A percentile compares a stretch with the other conserved stretches of the same genome.
Conservation (phyloP, 2,329 filamentous ascomycete genomes). For the Microdochium trichocladiopsis region DNA sequence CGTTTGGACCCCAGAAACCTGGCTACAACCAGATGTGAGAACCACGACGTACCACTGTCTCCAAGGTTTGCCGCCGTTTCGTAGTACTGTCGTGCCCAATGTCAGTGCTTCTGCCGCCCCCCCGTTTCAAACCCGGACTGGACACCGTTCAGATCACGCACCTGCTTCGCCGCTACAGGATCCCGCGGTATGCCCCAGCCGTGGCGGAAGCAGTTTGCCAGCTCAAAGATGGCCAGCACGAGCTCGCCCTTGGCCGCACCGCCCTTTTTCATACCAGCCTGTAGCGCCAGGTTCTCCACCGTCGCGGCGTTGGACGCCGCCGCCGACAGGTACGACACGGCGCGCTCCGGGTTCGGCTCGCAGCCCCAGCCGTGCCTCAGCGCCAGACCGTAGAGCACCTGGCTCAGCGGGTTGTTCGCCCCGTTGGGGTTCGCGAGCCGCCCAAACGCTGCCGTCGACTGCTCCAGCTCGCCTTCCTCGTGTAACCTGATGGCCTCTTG, state of each 20-base stretch:
- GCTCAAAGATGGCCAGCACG: constrained; percentile 91
- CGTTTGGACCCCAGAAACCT: neutral
- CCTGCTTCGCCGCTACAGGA: constrained; percentile 72
- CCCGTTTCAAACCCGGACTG: constrained; percentile 90
- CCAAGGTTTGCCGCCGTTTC: constrained; percentile 95
- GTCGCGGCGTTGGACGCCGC: constrained; percentile 86
- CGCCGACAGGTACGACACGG: constrained; percentile 77
- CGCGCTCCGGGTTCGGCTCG: constrained; percentile 60
- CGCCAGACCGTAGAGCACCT: constrained; percentile 92
- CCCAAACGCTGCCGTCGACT: constrained; percentile 81
- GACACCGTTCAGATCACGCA: constrained; percentile 25
- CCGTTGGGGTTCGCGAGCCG: constrained; percentile 75
- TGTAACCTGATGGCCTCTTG: constrained; percentile 94
- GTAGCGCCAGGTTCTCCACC: constrained; percentile 77
- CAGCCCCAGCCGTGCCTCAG: constrained; percentile 93
- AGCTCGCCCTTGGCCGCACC: constrained; percentile 94
- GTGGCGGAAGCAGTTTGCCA: constrained; percentile 87
- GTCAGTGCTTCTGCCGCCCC: constrained; percentile 65
- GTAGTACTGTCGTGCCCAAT: constrained; percentile 63
- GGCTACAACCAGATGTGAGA: neutral
- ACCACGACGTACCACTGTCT: constrained; percentile 58
- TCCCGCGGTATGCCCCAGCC: constrained; percentile 91
- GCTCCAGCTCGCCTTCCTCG: constrained; percentile 71
- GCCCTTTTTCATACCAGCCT: constrained; percentile 85
- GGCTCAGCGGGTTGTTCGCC: constrained; percentile 85